These are phyloP conservation scores for Heliosperma pusillum DNA, from an alignment of 148 eudicot species.

Conservation along the genomic window DNA sequence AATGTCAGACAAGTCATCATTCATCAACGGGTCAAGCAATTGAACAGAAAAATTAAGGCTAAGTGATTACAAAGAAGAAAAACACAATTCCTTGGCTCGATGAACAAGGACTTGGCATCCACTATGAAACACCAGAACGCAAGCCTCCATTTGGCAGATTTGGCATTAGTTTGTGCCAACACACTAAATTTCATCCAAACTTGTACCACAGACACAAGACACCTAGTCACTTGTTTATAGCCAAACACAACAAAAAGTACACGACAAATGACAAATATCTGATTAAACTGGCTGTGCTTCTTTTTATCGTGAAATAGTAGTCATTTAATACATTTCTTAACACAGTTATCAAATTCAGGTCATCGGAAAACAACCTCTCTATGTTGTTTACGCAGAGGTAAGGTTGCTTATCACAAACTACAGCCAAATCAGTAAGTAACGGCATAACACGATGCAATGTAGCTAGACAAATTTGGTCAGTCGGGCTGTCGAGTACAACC, in stretches of 20 bases:
- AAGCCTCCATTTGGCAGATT: neutral
- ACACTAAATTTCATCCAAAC: neutral
- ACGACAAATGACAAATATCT: too few species aligned
- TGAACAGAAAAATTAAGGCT: neutral
- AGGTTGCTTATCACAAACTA: too few species aligned
- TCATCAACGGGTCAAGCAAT: neutral
- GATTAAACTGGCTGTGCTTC: too few species aligned
- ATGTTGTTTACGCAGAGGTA: too few species aligned
- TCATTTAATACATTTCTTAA: too few species aligned
- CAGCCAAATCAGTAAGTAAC: neutral
- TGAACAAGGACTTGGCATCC: neutral
- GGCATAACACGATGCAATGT: neutral
- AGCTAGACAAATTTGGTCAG: neutral
- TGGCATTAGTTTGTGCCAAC: too few species aligned
- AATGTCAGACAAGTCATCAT: neutral
- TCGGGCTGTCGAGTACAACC: neutral
- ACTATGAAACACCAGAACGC: neutral
- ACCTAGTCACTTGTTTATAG: neutral
- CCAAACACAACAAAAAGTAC: neutral
- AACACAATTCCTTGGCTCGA: neutral
- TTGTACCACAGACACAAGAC: neutral
- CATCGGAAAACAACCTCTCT: too few species aligned
- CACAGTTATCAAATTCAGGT: too few species aligned
- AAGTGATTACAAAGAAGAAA: neutral
- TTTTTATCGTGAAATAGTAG: too few species aligned